Base-by-base conservation (phyloP, 2,329 filamentous ascomycete genomes). In the Exophiala oligosperma region DNA sequence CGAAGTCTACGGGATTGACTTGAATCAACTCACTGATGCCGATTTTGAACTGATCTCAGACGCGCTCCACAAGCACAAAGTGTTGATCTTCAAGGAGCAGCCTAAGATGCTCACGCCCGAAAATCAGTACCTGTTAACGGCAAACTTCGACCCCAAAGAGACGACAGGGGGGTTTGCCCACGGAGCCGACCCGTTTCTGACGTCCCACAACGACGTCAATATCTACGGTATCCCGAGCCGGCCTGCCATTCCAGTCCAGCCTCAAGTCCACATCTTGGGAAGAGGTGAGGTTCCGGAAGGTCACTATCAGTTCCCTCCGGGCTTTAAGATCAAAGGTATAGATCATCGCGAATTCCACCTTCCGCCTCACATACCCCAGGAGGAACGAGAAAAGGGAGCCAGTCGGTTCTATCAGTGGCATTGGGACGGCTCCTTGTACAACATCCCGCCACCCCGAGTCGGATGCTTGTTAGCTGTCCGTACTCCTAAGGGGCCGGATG, bases 31-130 rank as follows among this genome's bases (percentile, higher is more conserved):
- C 28, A 73, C 66, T 9, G 67, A 70, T 49, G 68, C 70, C 3
- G 71, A 72, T 41, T 72, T 72, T 48, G 61, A 65, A 7, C 64
- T 72, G 26, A 72, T 73, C 35, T 70, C 68, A 12, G 68, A 69
- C 52, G 70, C 71, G 1, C 66, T 74, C 14, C 68, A 72, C 56
- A 69, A 60, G 38, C 65, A 74, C 60, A 74, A 73, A 61, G 60
- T 73, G 17, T 66, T 73, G 17, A 68, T 73, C n/a, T 74, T 74
- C 65, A 73, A 73, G 65, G 69, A 70, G 55, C 72, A 74, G 62
- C 71, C 70, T 0, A 43, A 67, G 43, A 73, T 73, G 72, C 66
- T 74, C 6, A 57, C 37, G 11, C 71, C 72, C 1, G 64, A 72
- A 59, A 68, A 73, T 24, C 72, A 74, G 55, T 74, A 74, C 57